Evolutionary conservation across 2,329 filamentous ascomycete species (phyloP), one percentile per base, ranked within the genome.

Genomic region (Penicillium freii): DNA sequence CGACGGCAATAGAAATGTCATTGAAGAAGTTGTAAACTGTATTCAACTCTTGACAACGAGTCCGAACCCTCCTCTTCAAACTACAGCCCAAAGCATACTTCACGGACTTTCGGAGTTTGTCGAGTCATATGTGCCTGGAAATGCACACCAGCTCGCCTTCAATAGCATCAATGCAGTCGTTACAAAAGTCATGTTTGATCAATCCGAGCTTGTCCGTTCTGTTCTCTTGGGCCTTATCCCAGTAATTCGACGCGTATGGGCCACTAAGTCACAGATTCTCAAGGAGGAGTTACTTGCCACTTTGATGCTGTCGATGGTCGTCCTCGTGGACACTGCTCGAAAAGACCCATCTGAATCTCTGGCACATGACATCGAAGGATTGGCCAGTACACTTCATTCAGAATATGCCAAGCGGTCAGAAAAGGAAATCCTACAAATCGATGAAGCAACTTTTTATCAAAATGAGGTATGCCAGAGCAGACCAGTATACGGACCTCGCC

Each of bases 251-350:
- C 82, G 84, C 49, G 85, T 91, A 76, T 99, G 93, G 92, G 81
- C 86, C 62, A 66, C 65, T 39, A 90, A 89, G 64, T 83, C 84
- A 45, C 74, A 82, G 27, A 81, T 83, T 15, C 64, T 94, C 49
- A 86, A 88, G 64, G 89, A 93, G 62, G 91, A 92, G 71, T 88
- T 96, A 71, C 79, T 95, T 34, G 86, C 86, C 63, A 85, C 85
- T 1, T 77, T 96, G 29, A 85, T 89, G 60, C 76, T 87, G 9
- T 85, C 88, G 62, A 77, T 90, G 45, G 81, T 89, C 62, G 77
- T 83, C 57, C 69, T 89, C 33, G 71, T 82, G 27, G 77, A 82
- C 51, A 70, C 69, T 59, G 40, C 62, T 55, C 62, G 62, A 51
- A 63, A 73, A 70, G 59, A 64, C 76, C 62, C 72, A 67, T 56